Evolutionary conservation across 768 basidiomycete genomes (phyloP).

Genomic region (Rhodotorula diobovata): DNA sequence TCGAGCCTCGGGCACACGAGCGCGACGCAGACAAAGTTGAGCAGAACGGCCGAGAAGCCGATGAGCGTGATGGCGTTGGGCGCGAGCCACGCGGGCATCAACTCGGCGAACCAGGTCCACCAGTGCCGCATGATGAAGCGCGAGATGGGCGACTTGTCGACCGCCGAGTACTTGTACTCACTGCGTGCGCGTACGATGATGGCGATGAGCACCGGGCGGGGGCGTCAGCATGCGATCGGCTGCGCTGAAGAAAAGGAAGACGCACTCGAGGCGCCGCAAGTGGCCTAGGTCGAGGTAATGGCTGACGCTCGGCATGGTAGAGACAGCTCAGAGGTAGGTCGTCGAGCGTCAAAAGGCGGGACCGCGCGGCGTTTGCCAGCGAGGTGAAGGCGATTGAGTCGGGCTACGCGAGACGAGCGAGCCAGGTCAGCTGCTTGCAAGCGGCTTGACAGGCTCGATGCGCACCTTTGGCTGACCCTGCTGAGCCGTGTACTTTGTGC

Average conservation of each 20-base stretch:
- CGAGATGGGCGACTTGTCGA: constrained; percentile 26
- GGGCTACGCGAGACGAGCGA: too few relatives aligned
- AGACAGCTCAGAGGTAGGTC: too few relatives aligned
- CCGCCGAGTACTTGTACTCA: constrained; percentile 26
- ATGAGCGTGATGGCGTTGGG: constrained; percentile 40
- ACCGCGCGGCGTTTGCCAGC: too few relatives aligned
- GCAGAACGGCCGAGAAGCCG: constrained; percentile 72
- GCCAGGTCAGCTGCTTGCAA: too few relatives aligned
- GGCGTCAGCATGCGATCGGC: not conserved
- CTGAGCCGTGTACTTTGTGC: too few relatives aligned
- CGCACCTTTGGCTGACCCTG: too few relatives aligned
- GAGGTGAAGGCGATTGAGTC: too few relatives aligned
- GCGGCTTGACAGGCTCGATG: too few relatives aligned
- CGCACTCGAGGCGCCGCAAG: constrained; percentile 21
- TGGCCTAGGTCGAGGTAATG: constrained; percentile 25
- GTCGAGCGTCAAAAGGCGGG: not conserved
- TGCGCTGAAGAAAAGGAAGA: not conserved
- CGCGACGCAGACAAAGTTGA: constrained; percentile 77
- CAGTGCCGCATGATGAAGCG: constrained; percentile 29
- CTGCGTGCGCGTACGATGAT: not conserved
- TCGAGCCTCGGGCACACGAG: constrained; percentile 65
- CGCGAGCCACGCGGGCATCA: constrained; percentile 27
- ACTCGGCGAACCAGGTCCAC: constrained; percentile 23
- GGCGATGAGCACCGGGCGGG: not conserved
- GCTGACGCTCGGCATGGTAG: constrained; percentile 17